phyloP scores from a whole-genome alignment of 106 monocot genomes.

The Vanilla planifolia region DNA sequence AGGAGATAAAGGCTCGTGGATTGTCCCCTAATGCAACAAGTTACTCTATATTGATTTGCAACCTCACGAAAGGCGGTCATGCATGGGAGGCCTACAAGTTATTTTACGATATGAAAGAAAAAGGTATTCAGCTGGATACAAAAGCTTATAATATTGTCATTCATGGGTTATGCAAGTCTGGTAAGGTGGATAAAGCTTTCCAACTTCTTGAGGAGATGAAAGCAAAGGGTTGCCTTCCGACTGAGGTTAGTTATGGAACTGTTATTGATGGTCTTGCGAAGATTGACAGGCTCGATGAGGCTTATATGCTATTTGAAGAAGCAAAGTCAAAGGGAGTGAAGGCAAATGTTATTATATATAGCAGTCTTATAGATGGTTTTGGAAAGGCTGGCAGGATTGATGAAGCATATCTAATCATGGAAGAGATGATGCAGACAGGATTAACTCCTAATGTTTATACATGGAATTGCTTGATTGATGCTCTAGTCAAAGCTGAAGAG shows the following conservation, averaged over 20 bases:
- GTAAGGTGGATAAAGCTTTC: conserved; percentile 93
- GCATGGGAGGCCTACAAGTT: conserved; percentile 73
- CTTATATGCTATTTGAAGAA: conserved; percentile 99
- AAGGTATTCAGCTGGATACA: conserved; percentile 72
- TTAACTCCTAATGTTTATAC: conserved; percentile 83
- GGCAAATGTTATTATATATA: conserved; percentile 78
- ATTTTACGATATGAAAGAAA: conserved; percentile 83
- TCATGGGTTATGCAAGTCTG: conserved; percentile 93
- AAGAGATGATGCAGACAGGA: conserved; percentile 96
- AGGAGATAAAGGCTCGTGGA: conserved; percentile 65
- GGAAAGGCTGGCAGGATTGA: conserved; percentile 97
- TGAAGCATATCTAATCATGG: conserved; percentile 96
- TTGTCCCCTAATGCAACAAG: conserved; percentile 71
- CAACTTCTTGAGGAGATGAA: conserved; percentile 99
- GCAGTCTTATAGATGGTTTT: conserved; percentile 91
- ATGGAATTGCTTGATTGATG: conserved; percentile 91
- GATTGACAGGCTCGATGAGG: conserved; percentile 92
- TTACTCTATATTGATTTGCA: conserved; percentile 82
- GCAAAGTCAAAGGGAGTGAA: conserved; percentile 77
- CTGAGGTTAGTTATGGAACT: conserved; percentile 87
- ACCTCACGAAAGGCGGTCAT: conserved; percentile 77
- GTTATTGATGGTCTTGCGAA: conserved; percentile 91
- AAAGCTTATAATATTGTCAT: conserved; percentile 86
- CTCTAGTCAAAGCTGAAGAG: conserved; percentile 89
- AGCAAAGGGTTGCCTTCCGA: conserved; percentile 49